Percentiles rank a stretch among this genome's conserved stretches.
These are phyloP conservation scores for Rhynchospora breviuscula DNA, from an alignment of 176 grass and related monocot genomes.

Conservation along the genomic window DNA sequence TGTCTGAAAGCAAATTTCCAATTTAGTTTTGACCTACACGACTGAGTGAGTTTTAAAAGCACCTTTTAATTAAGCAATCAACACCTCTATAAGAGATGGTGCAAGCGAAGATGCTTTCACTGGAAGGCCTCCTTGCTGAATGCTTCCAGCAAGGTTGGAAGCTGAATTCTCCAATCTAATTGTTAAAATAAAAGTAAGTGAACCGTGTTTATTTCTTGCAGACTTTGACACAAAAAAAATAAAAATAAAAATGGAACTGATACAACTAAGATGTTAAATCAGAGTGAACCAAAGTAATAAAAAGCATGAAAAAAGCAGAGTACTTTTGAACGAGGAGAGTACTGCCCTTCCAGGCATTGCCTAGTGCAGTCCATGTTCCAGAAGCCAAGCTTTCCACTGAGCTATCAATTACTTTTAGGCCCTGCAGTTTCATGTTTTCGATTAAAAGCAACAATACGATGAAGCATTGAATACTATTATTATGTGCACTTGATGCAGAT, in stretches of 20 bases:
- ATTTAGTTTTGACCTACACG: not conserved
- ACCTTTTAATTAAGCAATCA: conserved; percentile 18
- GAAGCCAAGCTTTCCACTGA: conserved; percentile 75
- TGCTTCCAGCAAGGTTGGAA: conserved; percentile 71
- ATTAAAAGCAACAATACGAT: not conserved
- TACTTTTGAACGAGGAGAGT: conserved; percentile 77
- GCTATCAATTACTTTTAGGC: conserved; percentile 74
- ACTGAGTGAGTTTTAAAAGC: not conserved
- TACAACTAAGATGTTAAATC: conserved; percentile 18
- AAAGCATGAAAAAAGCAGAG: not conserved
- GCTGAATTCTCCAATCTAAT: conserved; percentile 88
- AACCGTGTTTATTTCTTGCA: not conserved
- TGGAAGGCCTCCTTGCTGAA: conserved; percentile 78
- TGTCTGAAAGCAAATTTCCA: conserved; percentile 43
- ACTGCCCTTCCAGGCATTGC: conserved; percentile 74
- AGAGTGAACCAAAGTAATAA: not conserved
- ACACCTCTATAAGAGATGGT: conserved; percentile 84
- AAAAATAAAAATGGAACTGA: not conserved
- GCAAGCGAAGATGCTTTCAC: conserved; percentile 69
- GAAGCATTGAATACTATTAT: not conserved
- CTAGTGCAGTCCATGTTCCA: conserved; percentile 76
- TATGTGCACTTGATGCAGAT: not conserved
- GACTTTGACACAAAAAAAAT: not conserved
- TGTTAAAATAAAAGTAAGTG: not conserved
- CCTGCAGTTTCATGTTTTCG: conserved; percentile 38